Evolutionary conservation across 2,329 filamentous ascomycete genomes (phyloP).

Genomic region (Xylariaceae sp.): DNA sequence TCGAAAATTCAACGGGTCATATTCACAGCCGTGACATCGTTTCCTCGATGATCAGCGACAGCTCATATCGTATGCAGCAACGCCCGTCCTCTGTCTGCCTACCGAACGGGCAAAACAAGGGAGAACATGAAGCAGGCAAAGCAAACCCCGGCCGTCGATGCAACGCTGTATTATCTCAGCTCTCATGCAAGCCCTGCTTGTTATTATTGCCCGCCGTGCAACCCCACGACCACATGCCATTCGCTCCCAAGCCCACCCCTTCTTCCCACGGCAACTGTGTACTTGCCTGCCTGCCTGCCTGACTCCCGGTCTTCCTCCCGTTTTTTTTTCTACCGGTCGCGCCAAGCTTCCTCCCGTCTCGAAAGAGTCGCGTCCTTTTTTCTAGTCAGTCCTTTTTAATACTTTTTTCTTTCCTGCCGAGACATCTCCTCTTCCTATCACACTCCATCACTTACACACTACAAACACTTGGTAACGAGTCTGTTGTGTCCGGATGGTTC

Average conservation of each 20-base stretch:
- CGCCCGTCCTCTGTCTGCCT: no score
- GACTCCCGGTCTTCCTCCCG: background rate
- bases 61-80: background rate
- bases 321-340: background rate
- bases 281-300: background rate
- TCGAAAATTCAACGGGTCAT: background rate
- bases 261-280: no score
- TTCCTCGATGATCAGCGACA: background rate
- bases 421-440: no score
- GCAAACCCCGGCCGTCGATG: background rate
- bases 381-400: no score
- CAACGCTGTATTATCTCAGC: background rate
- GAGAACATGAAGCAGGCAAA: no score
- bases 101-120: no score
- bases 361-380: background rate
- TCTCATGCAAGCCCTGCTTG: background rate
- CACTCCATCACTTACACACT: background rate
- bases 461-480: background rate
- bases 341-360: background rate
- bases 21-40: background rate
- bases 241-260: background rate
- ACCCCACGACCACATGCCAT: background rate
- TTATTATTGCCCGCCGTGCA: background rate
- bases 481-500: background rate
- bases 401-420: background rate